Conservation (phyloP, 1,139 yeast genomes). For the Protomyces pachydermus region DNA sequence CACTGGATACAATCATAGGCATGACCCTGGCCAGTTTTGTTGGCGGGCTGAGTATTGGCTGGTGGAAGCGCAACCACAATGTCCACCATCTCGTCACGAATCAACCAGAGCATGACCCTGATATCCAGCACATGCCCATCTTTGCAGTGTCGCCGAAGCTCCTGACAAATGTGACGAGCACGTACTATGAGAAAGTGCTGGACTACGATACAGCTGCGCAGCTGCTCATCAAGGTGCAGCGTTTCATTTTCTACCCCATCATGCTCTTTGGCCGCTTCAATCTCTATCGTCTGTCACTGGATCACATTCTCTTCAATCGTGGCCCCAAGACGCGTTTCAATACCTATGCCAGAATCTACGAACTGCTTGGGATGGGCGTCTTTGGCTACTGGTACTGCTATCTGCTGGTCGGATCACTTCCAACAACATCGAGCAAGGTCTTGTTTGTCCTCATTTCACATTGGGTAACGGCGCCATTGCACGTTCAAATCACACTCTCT, state of each 20-base stretch:
- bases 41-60: constrained; percentile 85
- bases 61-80: constrained; percentile 94
- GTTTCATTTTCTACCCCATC: constrained; percentile 70
- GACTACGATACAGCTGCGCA: constrained; percentile 65
- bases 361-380: constrained; percentile 59
- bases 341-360: constrained; percentile 80
- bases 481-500: constrained; percentile 81
- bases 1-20: constrained; percentile 73
- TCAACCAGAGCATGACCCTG: constrained; percentile 91
- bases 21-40: constrained; percentile 66
- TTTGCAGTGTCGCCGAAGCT: constrained; percentile 76
- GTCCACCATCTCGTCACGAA: constrained; percentile 84
- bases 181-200: constrained; percentile 65
- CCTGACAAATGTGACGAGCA: constrained; percentile 64
- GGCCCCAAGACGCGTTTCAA: constrained; percentile 80
- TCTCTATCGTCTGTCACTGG: constrained; percentile 75
- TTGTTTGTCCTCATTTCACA: constrained; percentile 68
- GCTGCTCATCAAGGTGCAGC: constrained; percentile 56
- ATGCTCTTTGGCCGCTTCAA: constrained; percentile 81
- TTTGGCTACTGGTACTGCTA: constrained; percentile 80
- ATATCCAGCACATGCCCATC: constrained; percentile 86
- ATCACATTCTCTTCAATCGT: constrained; percentile 59
- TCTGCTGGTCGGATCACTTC: constrained; percentile 51
- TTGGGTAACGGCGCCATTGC: constrained; percentile 78
- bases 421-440: constrained; percentile 51